Evolutionary conservation across 257 asterid genomes (phyloP), one percentile per base, ranked within the genome.

Genomic region (Coffea eugenioides): DNA sequence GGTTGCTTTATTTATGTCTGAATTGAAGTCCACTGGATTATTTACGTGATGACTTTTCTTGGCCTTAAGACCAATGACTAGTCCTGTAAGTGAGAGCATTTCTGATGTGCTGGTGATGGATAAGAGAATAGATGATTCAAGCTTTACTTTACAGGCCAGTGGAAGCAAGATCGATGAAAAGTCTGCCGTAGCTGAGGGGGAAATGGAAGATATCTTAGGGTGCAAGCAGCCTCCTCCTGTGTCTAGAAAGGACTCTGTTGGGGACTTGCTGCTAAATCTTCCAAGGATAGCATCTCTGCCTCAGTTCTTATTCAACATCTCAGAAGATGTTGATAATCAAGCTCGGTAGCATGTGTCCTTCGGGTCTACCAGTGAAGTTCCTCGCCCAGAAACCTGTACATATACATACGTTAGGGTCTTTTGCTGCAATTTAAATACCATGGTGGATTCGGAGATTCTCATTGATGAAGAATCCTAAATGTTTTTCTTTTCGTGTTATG

Each of bases 201-300:
- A 77, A 68, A 31, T 54, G n/a, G 86, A 82, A 45, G 88, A 83
- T 68, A 69, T 69, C 11, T 80, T 83, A 0, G 84, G 85, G 48
- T 61, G 56, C 20, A 85, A 85, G 83, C 89, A 87, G 85, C 46
- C 78, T 18, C 77, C 89, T 8, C 68, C 92, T 2, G 87, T 96
- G 94, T 84, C 97, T 11, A 85, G 95, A 87, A 92, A 91, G 84
- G 99, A 94, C 71, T 96, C 99, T 0, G 94, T 90, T 11, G 99
- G 98, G 70, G 97, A 92, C 14, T 79, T 94, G 81, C 64, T 96
- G 78, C 86, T 90, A 25, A 91, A 92, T 80, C 93, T 96, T 62
- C 99, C 99, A 0, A 89, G 98, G 80, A 92, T 96, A 62, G 95
- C 99, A 39, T 96, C 99, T n/a, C 80, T 96, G 43, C 99, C 99